These are phyloP conservation scores for Diaporthe vaccinii DNA, from an alignment of 2,329 filamentous ascomycete genomes.

Conservation along the genomic window DNA sequence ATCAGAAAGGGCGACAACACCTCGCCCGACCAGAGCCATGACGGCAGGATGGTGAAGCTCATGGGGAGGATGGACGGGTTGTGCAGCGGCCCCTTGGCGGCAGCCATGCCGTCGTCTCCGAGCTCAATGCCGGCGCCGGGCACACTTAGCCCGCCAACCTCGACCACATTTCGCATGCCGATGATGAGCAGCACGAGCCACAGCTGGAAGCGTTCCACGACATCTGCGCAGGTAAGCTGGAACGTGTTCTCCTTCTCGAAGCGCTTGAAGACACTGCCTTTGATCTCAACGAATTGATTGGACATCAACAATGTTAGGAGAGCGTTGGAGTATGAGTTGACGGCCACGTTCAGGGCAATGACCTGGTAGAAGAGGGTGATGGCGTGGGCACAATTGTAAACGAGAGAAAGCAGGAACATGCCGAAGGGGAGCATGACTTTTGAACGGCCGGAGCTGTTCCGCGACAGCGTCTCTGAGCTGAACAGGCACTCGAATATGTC, in stretches of 20 bases:
- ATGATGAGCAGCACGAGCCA: conserved; percentile 99
- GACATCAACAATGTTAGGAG: conserved; percentile 92
- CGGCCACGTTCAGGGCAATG: conserved; percentile 96
- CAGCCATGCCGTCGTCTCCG: conserved; percentile 59
- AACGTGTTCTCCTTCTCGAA: conserved; percentile 99
- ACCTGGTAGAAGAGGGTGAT: conserved; percentile 96
- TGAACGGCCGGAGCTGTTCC: conserved; percentile 88
- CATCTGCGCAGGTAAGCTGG: conserved; percentile 94
- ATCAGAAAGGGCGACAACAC: conserved; percentile 93
- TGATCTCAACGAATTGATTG: conserved; percentile 99
- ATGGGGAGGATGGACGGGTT: conserved; percentile 85
- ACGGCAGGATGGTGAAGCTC: conserved; percentile 90
- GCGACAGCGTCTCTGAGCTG: conserved; percentile 90
- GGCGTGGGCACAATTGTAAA: conserved; percentile 90
- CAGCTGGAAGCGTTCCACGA: conserved; percentile 96
- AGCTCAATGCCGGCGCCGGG: conserved; percentile 66
- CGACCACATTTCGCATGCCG: conserved; percentile 94
- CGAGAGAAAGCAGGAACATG: conserved; percentile 89
- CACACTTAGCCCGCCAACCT: conserved; percentile 86
- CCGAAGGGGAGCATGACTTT: conserved; percentile 90
- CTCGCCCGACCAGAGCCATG: conserved; percentile 82
- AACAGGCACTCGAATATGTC: conserved; percentile 97
- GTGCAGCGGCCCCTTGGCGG: conserved; percentile 72
- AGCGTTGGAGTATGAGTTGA: conserved; percentile 98
- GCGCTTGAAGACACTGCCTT: conserved; percentile 97